Evolutionary conservation across 495 filamentous ascomycete species (phyloP), one percentile per base, ranked within the genome.

Genomic region (Hyaloscypha variabilis): DNA sequence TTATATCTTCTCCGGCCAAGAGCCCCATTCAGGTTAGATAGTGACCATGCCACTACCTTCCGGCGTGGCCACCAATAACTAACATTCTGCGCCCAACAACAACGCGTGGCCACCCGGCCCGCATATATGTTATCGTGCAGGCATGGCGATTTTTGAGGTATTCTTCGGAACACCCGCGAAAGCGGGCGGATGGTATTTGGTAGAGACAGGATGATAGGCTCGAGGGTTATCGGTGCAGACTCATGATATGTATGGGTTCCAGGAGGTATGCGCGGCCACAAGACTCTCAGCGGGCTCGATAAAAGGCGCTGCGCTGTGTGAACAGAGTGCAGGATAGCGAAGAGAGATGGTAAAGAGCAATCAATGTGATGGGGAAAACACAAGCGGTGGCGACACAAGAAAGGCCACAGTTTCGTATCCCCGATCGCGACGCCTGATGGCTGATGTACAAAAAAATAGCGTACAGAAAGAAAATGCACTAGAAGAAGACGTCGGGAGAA

Each of bases 111-210:
- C 79, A 76, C 83, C 80, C 80, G 81, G 83, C 81, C 82, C 72
- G 60, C 79, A 46, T 28, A 63, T 49, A 66, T 69, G 81, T 78
- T 82, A 85, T 78, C 79, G 79, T 53, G 73, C 60, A 54, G 73
- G 77, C 83, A 85, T 85, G 24, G 58, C 61, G 67, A 65, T 67
- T 75, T 79, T 73, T 65, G 73, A 67, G 76, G 78, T 83, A 84
- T 84, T 78, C 77, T 75, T 74, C 77, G 75, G 73, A 78, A 75
- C 72, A 79, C 79, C 80, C 81, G 83, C 80, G 74, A 77, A 59
- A 76, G 81, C 77, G 82, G 78, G 62, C 59, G 62, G 56, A 56
- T 53, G 63, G 57, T 62, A 39, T 34, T 50, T 63, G 59, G 60
- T 69, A 63, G 42, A 73, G 71, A 70, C 71, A 73, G 71, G 67